Percentiles rank a stretch among this genome's conserved stretches.
These are phyloP conservation scores for Hamigera avellanea DNA, from an alignment of 495 filamentous ascomycete genomes.

Conservation along the genomic window DNA sequence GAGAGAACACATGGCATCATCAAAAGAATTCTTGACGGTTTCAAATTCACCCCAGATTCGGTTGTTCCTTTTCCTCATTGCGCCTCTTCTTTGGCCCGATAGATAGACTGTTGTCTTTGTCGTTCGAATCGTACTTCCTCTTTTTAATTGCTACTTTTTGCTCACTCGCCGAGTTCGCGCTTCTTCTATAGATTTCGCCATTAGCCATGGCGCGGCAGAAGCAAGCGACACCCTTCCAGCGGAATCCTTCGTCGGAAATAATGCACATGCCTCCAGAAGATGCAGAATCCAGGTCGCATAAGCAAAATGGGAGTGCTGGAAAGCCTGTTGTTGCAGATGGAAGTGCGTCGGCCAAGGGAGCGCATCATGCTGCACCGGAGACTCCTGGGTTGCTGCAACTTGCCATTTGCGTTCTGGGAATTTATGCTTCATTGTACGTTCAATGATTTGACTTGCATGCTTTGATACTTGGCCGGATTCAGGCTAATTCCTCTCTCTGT, in stretches of 20 bases:
- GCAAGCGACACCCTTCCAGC: conserved; percentile 52
- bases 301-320: conserved; percentile 16
- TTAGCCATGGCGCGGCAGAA: conserved; percentile 59
- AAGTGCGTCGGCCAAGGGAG: conserved; percentile 16
- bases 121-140: too few species aligned
- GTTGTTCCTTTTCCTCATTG: conserved; percentile 1
- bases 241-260: conserved; percentile 54
- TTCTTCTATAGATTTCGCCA: background rate
- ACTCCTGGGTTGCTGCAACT: conserved; percentile 56
- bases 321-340: conserved; percentile 24
- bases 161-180: too few species aligned
- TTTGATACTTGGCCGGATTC: background rate
- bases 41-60: background rate
- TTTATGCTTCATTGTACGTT: conserved; percentile 89
- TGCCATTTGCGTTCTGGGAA: conserved; percentile 77
- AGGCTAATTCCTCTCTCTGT: background rate
- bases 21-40: background rate
- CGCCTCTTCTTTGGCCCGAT: background rate
- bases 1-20: conserved; percentile 34
- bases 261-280: conserved; percentile 27
- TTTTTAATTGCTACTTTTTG: too few species aligned
- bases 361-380: conserved; percentile 18
- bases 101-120: background rate
- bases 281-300: conserved; percentile 13
- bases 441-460: background rate